Percentiles rank a stretch among this genome's conserved stretches.
phyloP scores from a whole-genome alignment of 257 asterid species.

The Pogostemon cablin region DNA sequence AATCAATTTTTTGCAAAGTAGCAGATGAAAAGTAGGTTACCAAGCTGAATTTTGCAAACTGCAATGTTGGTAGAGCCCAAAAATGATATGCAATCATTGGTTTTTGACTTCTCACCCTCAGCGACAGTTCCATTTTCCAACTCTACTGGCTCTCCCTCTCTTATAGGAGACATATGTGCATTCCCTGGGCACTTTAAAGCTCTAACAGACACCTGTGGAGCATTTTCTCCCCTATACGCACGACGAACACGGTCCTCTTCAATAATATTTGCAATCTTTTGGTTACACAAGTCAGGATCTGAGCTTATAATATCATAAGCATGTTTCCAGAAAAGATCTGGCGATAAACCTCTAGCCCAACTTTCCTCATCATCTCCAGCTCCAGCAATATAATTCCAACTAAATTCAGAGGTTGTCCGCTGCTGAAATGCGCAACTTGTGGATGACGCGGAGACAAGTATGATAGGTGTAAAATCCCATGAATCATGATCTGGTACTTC shows the following conservation, averaged over 20 bases:
- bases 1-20: conserved; percentile 12
- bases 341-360: conserved; percentile 89
- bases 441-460: conserved; percentile 78
- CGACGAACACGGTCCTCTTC: conserved; percentile 79
- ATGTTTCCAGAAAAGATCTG: conserved; percentile 83
- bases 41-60: conserved; percentile 58
- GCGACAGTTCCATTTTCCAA: conserved; percentile 32
- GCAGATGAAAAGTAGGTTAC: conserved; percentile 43
- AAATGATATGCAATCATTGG: conserved; percentile 46
- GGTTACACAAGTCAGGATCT: conserved; percentile 82
- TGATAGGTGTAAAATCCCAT: conserved; percentile 91
- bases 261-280: conserved; percentile 72
- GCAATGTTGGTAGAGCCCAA: conserved; percentile 78
- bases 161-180: conserved; percentile 27
- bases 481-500: conserved; percentile 94
- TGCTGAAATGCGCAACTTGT: conserved; percentile 53
- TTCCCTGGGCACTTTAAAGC: conserved; percentile 45
- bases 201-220: conserved; percentile 67
- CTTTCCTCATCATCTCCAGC: conserved; percentile 99
- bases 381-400: conserved; percentile 98
- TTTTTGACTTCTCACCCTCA: conserved; percentile 34
- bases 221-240: conserved; percentile 70
- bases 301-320: conserved; percentile 77
- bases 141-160: conserved; percentile 37
- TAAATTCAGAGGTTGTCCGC: conserved; percentile 75